A percentile compares a stretch with the other conserved stretches of the same genome.
Evolutionary conservation across 2,329 filamentous ascomycete genomes (phyloP).

Genomic region (Ascochyta clinopodiicola): DNA sequence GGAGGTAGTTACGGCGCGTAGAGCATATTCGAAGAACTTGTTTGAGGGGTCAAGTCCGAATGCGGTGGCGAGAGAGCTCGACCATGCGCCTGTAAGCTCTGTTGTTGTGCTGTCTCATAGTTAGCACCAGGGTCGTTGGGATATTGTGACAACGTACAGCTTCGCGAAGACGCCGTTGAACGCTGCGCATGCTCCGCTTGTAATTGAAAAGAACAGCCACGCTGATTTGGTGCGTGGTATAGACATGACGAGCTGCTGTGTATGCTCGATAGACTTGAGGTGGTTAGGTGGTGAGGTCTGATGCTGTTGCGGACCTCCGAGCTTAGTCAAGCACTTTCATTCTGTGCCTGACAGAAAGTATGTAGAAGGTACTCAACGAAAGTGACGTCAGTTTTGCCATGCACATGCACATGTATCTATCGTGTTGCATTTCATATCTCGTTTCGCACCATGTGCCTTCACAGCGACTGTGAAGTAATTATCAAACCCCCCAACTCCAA

Average conservation of each 20-base stretch:
- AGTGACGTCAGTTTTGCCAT: background rate
- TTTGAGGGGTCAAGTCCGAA: constrained; percentile 56
- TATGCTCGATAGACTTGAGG: constrained; percentile 4
- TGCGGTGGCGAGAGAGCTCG: constrained; percentile 55
- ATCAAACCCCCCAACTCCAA: constrained; percentile 22
- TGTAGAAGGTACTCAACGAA: background rate
- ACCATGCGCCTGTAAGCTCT: constrained; percentile 62
- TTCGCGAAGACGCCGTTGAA: constrained; percentile 87
- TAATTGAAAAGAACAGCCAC: constrained; percentile 71
- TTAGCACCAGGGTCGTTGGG: constrained; percentile 17
- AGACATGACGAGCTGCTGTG: constrained; percentile 28
- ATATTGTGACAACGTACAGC: constrained; percentile 61
- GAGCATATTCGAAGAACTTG: constrained; percentile 56
- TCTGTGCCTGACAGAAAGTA: background rate
- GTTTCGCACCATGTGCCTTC: background rate
- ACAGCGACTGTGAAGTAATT: constrained; percentile 8
- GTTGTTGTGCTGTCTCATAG: constrained; percentile 62
- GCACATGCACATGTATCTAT: background rate
- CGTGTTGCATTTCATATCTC: background rate
- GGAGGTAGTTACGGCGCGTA: constrained; percentile 54
- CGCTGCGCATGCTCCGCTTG: constrained; percentile 78
- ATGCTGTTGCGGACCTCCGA: constrained; percentile 22
- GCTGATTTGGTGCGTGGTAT: constrained; percentile 29
- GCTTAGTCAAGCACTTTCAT: constrained; percentile 22
- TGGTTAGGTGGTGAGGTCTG: constrained; percentile 6